Conservation (phyloP, 179 eudicot genomes). For the Dionaea muscipula region DNA sequence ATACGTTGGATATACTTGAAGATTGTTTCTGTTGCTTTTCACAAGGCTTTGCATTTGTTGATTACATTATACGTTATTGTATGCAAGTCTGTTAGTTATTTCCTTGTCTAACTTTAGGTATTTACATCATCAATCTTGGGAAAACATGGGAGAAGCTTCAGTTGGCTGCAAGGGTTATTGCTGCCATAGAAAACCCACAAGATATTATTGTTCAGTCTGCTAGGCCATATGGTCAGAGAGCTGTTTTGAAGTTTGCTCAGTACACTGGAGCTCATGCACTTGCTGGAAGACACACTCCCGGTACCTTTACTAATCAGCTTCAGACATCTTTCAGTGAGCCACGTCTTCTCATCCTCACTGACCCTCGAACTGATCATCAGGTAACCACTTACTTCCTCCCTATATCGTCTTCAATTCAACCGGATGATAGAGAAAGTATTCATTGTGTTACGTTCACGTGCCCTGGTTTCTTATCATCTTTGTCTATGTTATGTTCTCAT, state of each 20-base stretch:
- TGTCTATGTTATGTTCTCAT: background rate
- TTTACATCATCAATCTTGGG: conserved; percentile 70
- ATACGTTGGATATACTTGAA: too few relatives aligned
- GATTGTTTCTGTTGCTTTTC: too few relatives aligned
- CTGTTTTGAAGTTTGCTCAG: conserved; percentile 47
- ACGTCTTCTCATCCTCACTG: conserved; percentile 16
- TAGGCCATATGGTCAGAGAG: conserved; percentile 36
- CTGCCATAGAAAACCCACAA: conserved; percentile 72
- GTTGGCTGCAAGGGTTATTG: conserved; percentile 84
- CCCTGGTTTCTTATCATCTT: too few relatives aligned
- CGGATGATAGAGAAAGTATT: background rate
- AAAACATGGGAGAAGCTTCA: conserved; percentile 83
- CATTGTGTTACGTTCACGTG: too few relatives aligned
- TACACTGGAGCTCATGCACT: conserved; percentile 30
- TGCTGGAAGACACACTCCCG: conserved; percentile 36
- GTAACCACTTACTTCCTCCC: conserved; percentile 11
- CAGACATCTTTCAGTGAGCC: conserved; percentile 37
- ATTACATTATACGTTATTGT: too few relatives aligned
- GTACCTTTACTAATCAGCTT: conserved; percentile 33
- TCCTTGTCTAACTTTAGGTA: conserved; percentile 31
- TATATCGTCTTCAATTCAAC: background rate
- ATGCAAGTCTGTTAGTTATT: too few relatives aligned
- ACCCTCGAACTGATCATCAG: conserved; percentile 88
- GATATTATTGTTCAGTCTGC: conserved; percentile 91
- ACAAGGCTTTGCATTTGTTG: too few relatives aligned